Percentiles rank a stretch among this genome's conserved stretches.
phyloP scores from a whole-genome alignment of 78 protist species.

The Reticulomyxa filosa region DNA sequence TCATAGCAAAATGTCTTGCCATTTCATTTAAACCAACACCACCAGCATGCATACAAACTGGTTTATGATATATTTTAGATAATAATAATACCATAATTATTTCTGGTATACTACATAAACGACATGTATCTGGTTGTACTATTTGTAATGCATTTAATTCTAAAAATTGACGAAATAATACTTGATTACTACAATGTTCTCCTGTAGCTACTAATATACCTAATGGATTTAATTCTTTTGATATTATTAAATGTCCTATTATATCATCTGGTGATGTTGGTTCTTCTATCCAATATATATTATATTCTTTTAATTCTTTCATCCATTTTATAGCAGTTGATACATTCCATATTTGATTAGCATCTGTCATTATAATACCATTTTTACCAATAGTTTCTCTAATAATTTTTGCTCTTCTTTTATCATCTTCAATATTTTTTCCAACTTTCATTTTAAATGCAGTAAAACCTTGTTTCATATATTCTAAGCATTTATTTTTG shows the following conservation, averaged over 20 bases:
- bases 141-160: constrained; percentile 6
- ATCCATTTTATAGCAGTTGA: too few relatives aligned
- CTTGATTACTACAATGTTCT: constrained; percentile 20
- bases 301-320: too few relatives aligned
- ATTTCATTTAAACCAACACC: constrained; percentile 37
- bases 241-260: constrained; percentile 23
- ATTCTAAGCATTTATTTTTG: too few relatives aligned
- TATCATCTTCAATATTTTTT: too few relatives aligned
- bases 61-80: constrained; percentile 13
- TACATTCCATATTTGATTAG: constrained; percentile 30
- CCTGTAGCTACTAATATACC: constrained; percentile 18
- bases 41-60: constrained; percentile 37
- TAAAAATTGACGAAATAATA: constrained; percentile 26
- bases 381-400: constrained; percentile 9
- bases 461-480: constrained; percentile 29
- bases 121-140: constrained; percentile 24
- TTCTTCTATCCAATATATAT: constrained; percentile 27
- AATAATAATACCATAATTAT: constrained; percentile 14
- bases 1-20: too few relatives aligned
- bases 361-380: constrained; percentile 18
- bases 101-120: constrained; percentile 26
- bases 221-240: background rate
- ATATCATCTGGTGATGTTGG: constrained; percentile 33
- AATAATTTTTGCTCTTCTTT: constrained; percentile 5
- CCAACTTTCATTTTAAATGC: constrained; percentile 30